These are phyloP conservation scores for Rhodotorula sp. DNA, from an alignment of 1,284 basidiomycete species.

Conservation along the genomic window DNA sequence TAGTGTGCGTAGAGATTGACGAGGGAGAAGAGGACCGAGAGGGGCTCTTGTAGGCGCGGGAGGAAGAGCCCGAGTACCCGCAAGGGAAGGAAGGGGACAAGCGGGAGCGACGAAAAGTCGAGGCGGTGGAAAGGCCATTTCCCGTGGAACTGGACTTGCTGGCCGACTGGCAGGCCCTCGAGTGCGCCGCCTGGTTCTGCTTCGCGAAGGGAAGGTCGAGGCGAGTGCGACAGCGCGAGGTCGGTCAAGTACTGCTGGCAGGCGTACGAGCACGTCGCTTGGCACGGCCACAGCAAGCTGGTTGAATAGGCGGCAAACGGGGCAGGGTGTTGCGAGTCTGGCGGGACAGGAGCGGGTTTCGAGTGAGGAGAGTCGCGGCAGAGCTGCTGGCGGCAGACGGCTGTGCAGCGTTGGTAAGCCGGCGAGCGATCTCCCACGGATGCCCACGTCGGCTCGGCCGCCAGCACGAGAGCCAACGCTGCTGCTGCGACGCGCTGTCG, in stretches of 20 bases:
- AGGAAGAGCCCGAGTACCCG: slow-evolving; percentile 49
- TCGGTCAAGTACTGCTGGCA: slow-evolving; percentile 84
- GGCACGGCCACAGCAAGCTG: slow-evolving; percentile 65
- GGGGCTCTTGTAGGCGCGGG: slow-evolving; percentile 85
- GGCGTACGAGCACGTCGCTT: slow-evolving; percentile 80
- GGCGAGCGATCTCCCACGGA: slow-evolving; percentile 59
- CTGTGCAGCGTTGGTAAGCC: slow-evolving; percentile 59
- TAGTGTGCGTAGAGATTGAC: slow-evolving; percentile 74
- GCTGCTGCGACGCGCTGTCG: background rate
- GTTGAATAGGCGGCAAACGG: slow-evolving; percentile 45
- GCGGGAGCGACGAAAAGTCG: background rate
- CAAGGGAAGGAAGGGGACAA: slow-evolving; percentile 10
- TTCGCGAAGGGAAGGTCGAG: background rate
- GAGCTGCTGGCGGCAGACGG: slow-evolving; percentile 48
- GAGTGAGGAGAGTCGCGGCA: slow-evolving; percentile 38
- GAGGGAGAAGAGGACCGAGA: slow-evolving; percentile 84
- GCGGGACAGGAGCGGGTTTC: slow-evolving; percentile 33
- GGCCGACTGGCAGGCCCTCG: slow-evolving; percentile 42
- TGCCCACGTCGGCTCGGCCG: background rate
- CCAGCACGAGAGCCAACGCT: background rate
- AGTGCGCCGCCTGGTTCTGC: slow-evolving; percentile 23
- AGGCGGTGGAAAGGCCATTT: slow-evolving; percentile 89
- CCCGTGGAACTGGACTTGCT: slow-evolving; percentile 72
- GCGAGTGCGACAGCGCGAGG: slow-evolving; percentile 54
- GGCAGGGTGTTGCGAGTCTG: slow-evolving; percentile 52